A percentile compares a stretch with the other conserved stretches of the same genome.
phyloP scores from a whole-genome alignment of 2,329 filamentous ascomycete genomes.

The Colletotrichum sp. region DNA sequence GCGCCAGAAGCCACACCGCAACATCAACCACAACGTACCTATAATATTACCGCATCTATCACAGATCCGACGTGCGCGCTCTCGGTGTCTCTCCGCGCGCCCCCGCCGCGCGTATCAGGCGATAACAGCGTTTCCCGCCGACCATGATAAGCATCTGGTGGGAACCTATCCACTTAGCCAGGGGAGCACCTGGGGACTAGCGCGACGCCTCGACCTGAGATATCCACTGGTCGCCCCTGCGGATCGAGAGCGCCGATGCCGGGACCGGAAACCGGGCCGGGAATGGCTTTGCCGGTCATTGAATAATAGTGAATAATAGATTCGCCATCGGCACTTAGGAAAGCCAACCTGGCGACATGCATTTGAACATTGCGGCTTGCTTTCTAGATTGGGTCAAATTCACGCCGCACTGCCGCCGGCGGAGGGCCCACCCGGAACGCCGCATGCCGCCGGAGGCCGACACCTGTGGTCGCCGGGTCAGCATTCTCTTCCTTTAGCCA shows the following conservation, averaged over 20 bases:
- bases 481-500: neutral
- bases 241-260: neutral
- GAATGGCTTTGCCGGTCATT: slow-evolving; percentile 3
- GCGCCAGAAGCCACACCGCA: neutral
- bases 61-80: neutral
- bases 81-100: neutral
- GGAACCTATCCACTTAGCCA: neutral
- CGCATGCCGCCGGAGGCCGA: neutral
- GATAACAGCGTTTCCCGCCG: neutral
- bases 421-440: neutral
- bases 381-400: neutral
- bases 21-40: neutral
- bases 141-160: neutral
- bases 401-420: neutral
- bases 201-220: neutral
- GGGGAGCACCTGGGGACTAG: slow-evolving; percentile 8
- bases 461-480: neutral
- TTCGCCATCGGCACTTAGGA: neutral
- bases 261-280: slow-evolving; percentile 17
- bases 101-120: neutral
- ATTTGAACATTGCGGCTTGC: neutral
- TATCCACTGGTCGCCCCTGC: neutral
- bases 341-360: neutral
- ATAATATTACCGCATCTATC: neutral
- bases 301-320: neutral